Conservation (phyloP, 345 rosid species). For the Populus pruinosa region DNA sequence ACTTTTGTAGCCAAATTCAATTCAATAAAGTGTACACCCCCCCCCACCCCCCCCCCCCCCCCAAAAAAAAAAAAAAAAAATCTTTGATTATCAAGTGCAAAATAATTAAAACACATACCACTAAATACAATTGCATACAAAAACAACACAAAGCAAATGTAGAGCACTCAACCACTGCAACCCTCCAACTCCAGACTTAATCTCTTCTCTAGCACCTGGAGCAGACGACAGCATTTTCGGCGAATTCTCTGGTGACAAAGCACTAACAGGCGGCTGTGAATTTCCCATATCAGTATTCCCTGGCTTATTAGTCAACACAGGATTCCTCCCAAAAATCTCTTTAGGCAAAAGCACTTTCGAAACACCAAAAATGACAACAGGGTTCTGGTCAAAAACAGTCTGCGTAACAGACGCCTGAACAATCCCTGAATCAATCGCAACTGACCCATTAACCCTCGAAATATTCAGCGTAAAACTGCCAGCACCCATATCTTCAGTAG, state of each 20-base stretch:
- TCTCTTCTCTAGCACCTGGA: conserved; percentile 36
- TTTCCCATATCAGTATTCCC: conserved; percentile 23
- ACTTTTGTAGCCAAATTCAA: conserved; percentile 41
- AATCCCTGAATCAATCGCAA: conserved; percentile 69
- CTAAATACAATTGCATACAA: conserved; percentile 63
- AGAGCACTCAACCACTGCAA: conserved; percentile 5
- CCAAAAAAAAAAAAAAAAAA: conserved; percentile 4
- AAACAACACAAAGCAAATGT: conserved; percentile 39
- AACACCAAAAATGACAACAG: conserved; percentile 80
- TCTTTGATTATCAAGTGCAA: conserved; percentile 11
- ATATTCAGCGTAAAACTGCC: conserved; percentile 80
- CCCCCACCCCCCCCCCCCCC: neutral
- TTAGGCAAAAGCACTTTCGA: conserved; percentile 78
- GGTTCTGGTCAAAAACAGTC: conserved; percentile 83
- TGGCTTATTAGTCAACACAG: conserved; percentile 28
- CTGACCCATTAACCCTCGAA: conserved; percentile 72
- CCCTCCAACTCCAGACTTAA: conserved; percentile 33
- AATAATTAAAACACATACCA: conserved; percentile 35
- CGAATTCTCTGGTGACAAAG: conserved; percentile 47
- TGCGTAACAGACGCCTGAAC: conserved; percentile 81
- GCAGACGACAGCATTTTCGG: conserved; percentile 53
- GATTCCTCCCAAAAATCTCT: conserved; percentile 55
- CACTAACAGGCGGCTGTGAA: conserved; percentile 46
- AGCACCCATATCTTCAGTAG: conserved; percentile 76
- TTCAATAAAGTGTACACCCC: conserved; percentile 26